Evolutionary conservation across 2,329 filamentous ascomycete genomes (phyloP), one percentile per base, ranked within the genome.

Genomic region (Xylariales sp.): DNA sequence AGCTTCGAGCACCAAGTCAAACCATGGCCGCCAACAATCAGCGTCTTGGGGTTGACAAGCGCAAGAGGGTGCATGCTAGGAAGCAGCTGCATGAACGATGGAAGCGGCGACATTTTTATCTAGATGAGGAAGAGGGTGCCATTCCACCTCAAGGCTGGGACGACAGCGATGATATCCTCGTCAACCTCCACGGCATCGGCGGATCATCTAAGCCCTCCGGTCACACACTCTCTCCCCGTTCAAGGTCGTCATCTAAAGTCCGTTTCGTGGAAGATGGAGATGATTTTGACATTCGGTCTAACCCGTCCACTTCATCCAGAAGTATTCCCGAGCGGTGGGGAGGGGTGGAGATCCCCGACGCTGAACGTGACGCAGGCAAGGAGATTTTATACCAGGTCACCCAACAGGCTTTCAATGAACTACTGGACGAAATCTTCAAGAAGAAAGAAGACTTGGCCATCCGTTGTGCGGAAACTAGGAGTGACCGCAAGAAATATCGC

Each of bases 381-480:
- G 88, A 97, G 55, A 85, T 96, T 4, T 67, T 97, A 1, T 96
- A 95, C 54, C 87, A 95, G 57, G 81, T 94, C 21, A 89, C 88
- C 1, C 89, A 96, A 59, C 85, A 95, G 60, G 85, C 88, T 1
- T 88, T 95, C 65, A 96, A 97, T 53, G 89, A 97, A 61, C 69
- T 97, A 3, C 76, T 98, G 1, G 88, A 97, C 54, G 75, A 81
- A 2, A 71, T 98, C 0, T 98, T 98, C 66, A 84, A 84, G 49
- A 70, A 75, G 5, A 83, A 84, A 47, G 91, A 97, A 59, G 82
- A 90, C 45, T 59, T 87, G 14, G 82, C 88, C 2, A 64, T 93
- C 42, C 73, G 79, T 38, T 82, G 81, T 10, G 74, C 77, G 7
- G 70, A 74, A 33, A 87, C 83, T 0, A 77, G 75, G 44, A 64